A percentile compares a stretch with the other conserved stretches of the same genome.
Evolutionary conservation across 805 yeast genomes (phyloP).

Genomic region (Barnettozyma sp.): DNA sequence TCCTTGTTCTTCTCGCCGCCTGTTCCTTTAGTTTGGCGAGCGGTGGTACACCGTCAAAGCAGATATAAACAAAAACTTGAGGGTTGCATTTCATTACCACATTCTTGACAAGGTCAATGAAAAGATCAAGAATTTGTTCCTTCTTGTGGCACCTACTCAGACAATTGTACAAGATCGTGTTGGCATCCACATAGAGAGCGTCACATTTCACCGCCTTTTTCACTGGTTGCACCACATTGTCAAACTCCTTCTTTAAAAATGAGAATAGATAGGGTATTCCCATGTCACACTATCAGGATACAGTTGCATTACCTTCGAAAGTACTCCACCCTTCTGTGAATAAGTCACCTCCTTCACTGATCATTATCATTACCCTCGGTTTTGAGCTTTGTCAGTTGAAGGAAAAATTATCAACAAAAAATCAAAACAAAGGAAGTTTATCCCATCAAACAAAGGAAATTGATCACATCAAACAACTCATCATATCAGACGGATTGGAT

Average conservation of each 20-base stretch:
- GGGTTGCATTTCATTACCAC: conserved; percentile 47
- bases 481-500: too few relatives aligned
- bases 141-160: conserved; percentile 57
- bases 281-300: conserved; percentile 9
- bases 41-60: conserved; percentile 97
- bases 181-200: conserved; percentile 88
- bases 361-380: too few relatives aligned
- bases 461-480: too few relatives aligned
- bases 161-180: conserved; percentile 83
- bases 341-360: too few relatives aligned
- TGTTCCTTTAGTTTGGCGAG: conserved; percentile 95
- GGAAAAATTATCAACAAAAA: too few relatives aligned
- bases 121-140: conserved; percentile 72
- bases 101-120: conserved; percentile 1
- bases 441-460: too few relatives aligned
- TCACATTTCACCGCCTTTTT: conserved; percentile 52
- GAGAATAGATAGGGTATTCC: conserved; percentile 19
- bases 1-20: conserved; percentile 79
- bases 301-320: too few relatives aligned
- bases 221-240: not conserved
- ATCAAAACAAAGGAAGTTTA: too few relatives aligned
- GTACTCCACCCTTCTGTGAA: too few relatives aligned
- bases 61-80: conserved; percentile 73
- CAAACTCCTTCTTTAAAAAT: conserved; percentile 7
- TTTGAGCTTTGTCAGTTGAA: too few relatives aligned